Conservation (phyloP, 768 basidiomycete genomes). For the Porpolomopsis calyptriformis region DNA sequence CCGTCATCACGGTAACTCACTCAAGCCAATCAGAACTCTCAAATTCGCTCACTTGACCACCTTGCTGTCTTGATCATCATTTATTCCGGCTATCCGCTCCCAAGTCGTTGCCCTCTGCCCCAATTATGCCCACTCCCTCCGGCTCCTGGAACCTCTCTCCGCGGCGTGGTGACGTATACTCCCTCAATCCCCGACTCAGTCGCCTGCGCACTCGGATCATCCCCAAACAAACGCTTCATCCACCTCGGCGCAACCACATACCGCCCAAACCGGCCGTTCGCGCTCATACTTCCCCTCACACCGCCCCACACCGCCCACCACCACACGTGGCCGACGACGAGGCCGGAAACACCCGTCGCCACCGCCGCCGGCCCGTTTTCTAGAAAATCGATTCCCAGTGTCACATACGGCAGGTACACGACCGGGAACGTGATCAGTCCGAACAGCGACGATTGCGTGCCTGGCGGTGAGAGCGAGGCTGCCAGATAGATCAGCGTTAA, state of each 20-base stretch:
- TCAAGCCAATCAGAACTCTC: not conserved
- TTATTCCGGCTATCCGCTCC: slow-evolving; percentile 18
- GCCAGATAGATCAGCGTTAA: slow-evolving; percentile 60
- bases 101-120: slow-evolving; percentile 47
- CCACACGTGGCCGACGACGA: slow-evolving; percentile 72
- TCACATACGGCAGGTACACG: slow-evolving; percentile 60
- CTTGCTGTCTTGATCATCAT: not conserved
- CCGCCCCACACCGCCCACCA: slow-evolving; percentile 63
- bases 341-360: slow-evolving; percentile 50
- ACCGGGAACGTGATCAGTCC: slow-evolving; percentile 69
- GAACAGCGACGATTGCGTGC: slow-evolving; percentile 62
- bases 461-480: slow-evolving; percentile 54
- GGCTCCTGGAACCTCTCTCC: slow-evolving; percentile 18
- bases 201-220: slow-evolving; percentile 24
- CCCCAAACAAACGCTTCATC: slow-evolving; percentile 42
- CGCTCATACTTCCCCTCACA: slow-evolving; percentile 30
- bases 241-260: slow-evolving; percentile 49
- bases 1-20: not conserved
- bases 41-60: not conserved
- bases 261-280: slow-evolving; percentile 28
- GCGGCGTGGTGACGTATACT: slow-evolving; percentile 50
- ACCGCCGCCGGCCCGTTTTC: slow-evolving; percentile 48
- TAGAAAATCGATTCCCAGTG: slow-evolving; percentile 65
- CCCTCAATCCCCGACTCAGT: slow-evolving; percentile 30
- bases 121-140: slow-evolving; percentile 26